These are phyloP conservation scores for Skeletonema potamos DNA, from an alignment of 108 stramenopile species.

Conservation along the genomic window DNA sequence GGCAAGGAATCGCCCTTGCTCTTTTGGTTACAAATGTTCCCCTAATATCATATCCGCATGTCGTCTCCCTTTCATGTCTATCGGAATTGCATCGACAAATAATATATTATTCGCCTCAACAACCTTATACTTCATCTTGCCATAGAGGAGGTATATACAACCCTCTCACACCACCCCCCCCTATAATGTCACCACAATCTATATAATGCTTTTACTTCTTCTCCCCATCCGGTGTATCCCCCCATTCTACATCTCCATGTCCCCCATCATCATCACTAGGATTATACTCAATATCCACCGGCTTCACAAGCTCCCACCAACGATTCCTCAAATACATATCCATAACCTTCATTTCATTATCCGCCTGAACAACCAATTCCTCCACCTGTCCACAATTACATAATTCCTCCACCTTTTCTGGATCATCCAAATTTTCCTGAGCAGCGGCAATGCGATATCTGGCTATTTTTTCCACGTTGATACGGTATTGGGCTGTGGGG, in stretches of 20 bases:
- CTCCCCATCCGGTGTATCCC: conserved; percentile 34
- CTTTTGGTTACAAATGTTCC: background rate
- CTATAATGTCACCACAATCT: background rate
- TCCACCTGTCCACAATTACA: conserved; percentile 91
- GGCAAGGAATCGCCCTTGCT: background rate
- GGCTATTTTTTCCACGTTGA: conserved; percentile 80
- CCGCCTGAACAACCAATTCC: conserved; percentile 89
- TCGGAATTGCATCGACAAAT: background rate
- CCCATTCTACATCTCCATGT: conserved; percentile 49
- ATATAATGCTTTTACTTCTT: conserved; percentile 16
- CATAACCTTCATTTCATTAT: conserved; percentile 88
- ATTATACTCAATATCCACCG: conserved; percentile 60
- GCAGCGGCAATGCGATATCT: conserved; percentile 75
- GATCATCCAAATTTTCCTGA: conserved; percentile 76
- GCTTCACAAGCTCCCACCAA: conserved; percentile 73
- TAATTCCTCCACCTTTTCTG: conserved; percentile 82
- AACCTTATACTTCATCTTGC: background rate
- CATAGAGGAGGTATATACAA: background rate
- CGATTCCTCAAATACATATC: conserved; percentile 85
- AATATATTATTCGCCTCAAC: background rate
- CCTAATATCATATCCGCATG: background rate
- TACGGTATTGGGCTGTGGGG: conserved; percentile 81
- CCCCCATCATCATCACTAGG: conserved; percentile 55
- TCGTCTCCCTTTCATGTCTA: background rate
- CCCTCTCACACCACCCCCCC: background rate